These are phyloP conservation scores for Colletotrichum trifolii DNA, from an alignment of 2,329 filamentous ascomycete species.

Conservation along the genomic window DNA sequence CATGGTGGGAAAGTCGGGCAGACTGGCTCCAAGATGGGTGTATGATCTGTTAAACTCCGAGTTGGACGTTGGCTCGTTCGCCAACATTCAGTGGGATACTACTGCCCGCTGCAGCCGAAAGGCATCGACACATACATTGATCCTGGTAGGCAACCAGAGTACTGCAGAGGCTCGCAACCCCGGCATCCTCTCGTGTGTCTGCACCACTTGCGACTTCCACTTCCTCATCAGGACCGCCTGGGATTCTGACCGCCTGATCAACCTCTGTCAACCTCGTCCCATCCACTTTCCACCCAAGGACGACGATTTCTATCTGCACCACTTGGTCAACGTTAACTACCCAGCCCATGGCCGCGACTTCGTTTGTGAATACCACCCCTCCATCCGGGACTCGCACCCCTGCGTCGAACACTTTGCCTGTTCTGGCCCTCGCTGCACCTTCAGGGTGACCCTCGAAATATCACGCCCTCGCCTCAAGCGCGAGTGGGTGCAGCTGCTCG, in stretches of 20 bases:
- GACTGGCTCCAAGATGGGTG: slow-evolving; percentile 54
- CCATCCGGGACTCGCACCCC: slow-evolving; percentile 45
- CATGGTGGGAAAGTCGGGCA: slow-evolving; percentile 32
- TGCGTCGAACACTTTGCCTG: slow-evolving; percentile 45
- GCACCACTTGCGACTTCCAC: slow-evolving; percentile 54
- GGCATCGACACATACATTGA: slow-evolving; percentile 46
- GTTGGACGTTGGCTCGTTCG: slow-evolving; percentile 44
- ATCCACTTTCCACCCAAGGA: slow-evolving; percentile 21
- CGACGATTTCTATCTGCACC: slow-evolving; percentile 31
- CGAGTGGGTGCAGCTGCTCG: slow-evolving; percentile 56
- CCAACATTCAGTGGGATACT: slow-evolving; percentile 45
- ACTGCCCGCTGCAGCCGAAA: slow-evolving; percentile 45
- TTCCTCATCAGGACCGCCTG: slow-evolving; percentile 53
- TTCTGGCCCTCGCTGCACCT: slow-evolving; percentile 54
- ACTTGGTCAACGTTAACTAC: slow-evolving; percentile 22
- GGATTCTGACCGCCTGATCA: slow-evolving; percentile 42
- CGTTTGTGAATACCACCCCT: slow-evolving; percentile 21
- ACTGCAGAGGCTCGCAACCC: slow-evolving; percentile 40
- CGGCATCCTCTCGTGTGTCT: slow-evolving; percentile 50
- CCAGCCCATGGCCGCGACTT: slow-evolving; percentile 2
- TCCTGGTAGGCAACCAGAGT: slow-evolving; percentile 49
- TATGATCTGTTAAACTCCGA: slow-evolving; percentile 53
- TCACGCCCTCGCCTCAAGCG: slow-evolving; percentile 59
- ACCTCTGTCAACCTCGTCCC: slow-evolving; percentile 43
- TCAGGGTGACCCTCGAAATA: slow-evolving; percentile 59